phyloP scores from a whole-genome alignment of 768 basidiomycete genomes.

The Clitopilus passeckerianus region DNA sequence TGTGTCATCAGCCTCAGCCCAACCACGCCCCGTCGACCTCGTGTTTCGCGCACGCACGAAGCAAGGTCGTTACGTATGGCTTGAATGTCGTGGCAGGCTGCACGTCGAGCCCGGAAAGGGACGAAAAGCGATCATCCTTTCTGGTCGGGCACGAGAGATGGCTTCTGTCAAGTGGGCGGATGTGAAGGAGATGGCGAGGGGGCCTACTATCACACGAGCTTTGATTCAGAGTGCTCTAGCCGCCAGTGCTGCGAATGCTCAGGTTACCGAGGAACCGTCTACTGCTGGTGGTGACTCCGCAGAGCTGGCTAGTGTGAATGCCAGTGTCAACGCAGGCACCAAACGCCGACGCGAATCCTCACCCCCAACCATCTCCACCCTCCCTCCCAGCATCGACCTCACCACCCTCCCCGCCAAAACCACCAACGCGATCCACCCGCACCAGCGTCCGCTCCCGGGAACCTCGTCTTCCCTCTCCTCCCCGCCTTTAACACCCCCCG shows the following conservation, averaged over 20 bases:
- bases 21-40: constrained; percentile 67
- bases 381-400: neutral
- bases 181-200: constrained; percentile 44
- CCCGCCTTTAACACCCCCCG: neutral
- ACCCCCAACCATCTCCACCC: neutral
- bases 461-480: neutral
- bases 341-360: neutral
- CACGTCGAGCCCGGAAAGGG: constrained; percentile 94
- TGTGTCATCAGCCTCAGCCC: constrained; percentile 2
- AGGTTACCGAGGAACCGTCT: neutral
- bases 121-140: constrained; percentile 90
- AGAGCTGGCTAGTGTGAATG: neutral
- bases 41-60: constrained; percentile 82
- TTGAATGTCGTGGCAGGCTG: constrained; percentile 85
- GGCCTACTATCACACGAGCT: constrained; percentile 20
- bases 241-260: neutral
- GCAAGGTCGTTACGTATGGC: constrained; percentile 69
- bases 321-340: neutral
- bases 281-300: neutral
- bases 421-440: neutral
- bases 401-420: neutral
- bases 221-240: neutral
- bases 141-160: constrained; percentile 70
- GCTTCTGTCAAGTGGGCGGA: constrained; percentile 57
- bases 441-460: neutral